phyloP scores from a whole-genome alignment of 768 basidiomycete genomes.

The Tubosaeta sp. region DNA sequence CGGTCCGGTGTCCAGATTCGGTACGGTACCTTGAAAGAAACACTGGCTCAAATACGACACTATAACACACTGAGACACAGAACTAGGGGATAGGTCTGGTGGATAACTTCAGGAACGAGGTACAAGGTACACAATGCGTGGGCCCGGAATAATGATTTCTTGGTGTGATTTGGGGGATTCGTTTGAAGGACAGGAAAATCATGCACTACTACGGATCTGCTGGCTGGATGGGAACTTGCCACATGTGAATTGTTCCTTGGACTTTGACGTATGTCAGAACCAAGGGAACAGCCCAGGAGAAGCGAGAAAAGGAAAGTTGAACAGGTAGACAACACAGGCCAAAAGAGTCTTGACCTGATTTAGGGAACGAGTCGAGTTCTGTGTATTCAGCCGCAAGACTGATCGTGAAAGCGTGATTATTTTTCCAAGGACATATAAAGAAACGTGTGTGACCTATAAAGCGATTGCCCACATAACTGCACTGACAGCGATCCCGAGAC shows the following conservation, averaged over 20 bases:
- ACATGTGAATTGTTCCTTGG: neutral
- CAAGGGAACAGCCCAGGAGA: neutral
- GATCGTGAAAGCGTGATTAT: neutral
- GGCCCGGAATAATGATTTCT: neutral
- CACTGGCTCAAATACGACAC: too few relatives aligned
- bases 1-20: too few relatives aligned
- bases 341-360: constrained; percentile 2
- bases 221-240: too few relatives aligned
- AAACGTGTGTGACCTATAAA: constrained; percentile 4
- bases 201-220: neutral
- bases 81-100: too few relatives aligned
- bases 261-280: neutral
- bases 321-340: constrained; percentile 8
- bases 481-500: constrained; percentile 19
- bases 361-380: neutral
- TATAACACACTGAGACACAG: too few relatives aligned
- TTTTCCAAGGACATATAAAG: neutral
- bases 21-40: too few relatives aligned
- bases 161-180: neutral
- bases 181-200: neutral
- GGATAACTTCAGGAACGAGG: too few relatives aligned
- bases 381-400: neutral
- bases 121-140: too few relatives aligned
- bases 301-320: constrained; percentile 3
- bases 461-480: constrained; percentile 25